Evolutionary conservation across 768 basidiomycete genomes (phyloP).

Genomic region (Tricholoma sp.): DNA sequence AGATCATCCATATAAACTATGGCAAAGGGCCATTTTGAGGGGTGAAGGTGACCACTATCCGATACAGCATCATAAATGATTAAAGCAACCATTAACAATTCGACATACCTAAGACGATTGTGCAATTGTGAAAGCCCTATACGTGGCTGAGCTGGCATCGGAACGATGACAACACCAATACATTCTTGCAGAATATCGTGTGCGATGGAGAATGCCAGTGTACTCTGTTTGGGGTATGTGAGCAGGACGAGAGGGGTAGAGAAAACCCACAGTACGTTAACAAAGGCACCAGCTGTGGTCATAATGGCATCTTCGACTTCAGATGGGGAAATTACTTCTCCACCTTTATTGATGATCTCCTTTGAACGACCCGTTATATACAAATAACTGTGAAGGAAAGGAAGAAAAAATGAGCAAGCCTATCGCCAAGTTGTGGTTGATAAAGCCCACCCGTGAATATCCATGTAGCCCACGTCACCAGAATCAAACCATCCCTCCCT

Average conservation of each 20-base stretch:
- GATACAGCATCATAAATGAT: background rate
- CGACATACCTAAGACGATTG: conserved; percentile 31
- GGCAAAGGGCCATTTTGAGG: conserved; percentile 45
- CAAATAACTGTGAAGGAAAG: conserved; percentile 24
- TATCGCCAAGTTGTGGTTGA: background rate
- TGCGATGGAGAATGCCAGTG: conserved; percentile 39
- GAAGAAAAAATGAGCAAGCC: background rate
- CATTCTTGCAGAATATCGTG: conserved; percentile 45
- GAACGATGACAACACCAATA: conserved; percentile 40
- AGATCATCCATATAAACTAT: conserved; percentile 43
- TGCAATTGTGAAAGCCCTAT: conserved; percentile 36
- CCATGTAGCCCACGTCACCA: conserved; percentile 43
- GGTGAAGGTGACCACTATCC: conserved; percentile 37
- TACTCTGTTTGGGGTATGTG: conserved; percentile 18
- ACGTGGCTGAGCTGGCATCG: conserved; percentile 26
- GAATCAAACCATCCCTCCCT: conserved; percentile 50
- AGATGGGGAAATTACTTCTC: conserved; percentile 57
- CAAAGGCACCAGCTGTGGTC: conserved; percentile 34
- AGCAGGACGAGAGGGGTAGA: background rate
- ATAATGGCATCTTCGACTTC: conserved; percentile 56
- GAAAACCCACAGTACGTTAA: conserved; percentile 25
- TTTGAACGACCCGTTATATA: conserved; percentile 57
- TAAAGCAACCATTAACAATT: background rate
- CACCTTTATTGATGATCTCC: conserved; percentile 57
- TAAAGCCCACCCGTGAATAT: conserved; percentile 33